phyloP scores from a whole-genome alignment of 129 eudicot species.

The Helianthus annuus region HanXRQr2.0-SUNRISE NC_035443.2:85012229-85012728 shows the following conservation, averaged over 20 bases:
- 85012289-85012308: not conserved
- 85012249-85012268: not conserved
- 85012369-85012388: conserved; percentile 3
- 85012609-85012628: conserved; percentile 1
- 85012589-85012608: not conserved
- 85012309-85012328: not conserved
- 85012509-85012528: conserved; percentile 4
- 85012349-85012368: not conserved
- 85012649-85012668: not conserved
- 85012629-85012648: not conserved
- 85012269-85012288: not conserved
- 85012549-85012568: not conserved
- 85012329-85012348: not conserved
- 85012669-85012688: not conserved
- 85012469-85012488: not conserved
- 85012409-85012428: not conserved
- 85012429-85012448: not conserved
- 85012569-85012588: not conserved
- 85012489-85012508: not conserved
- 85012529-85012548: conserved; percentile 3
- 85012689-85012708: not conserved
- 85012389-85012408: not conserved
- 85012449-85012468: not conserved
- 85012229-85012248: not conserved
- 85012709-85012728: too few relatives aligned